Base-by-base conservation (phyloP, 176 grass and related monocot species). In the Stipa capillata region DNA sequence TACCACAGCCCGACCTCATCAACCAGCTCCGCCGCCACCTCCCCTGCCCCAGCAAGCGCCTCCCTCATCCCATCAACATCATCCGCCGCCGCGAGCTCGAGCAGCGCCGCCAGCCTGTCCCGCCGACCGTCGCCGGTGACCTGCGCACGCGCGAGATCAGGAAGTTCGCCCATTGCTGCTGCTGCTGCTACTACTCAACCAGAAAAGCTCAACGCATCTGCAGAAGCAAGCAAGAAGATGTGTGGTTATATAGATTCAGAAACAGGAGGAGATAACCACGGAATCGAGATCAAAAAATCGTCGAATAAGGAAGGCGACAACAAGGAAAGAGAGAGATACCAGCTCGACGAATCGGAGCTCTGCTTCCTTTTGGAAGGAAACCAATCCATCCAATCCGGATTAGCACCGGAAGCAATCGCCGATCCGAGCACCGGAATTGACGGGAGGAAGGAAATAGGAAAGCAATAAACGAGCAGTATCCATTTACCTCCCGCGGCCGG, bases 1-100 rank as follows among this genome's bases (percentile, higher is more conserved):
- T 95, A 95, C 92, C 92, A 95, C 8, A 92, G 49, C 2, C 89
- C 94, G 13, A 88, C 49, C 12, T 82, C 88, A 52, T 97, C 94
- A 7, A 73, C 83, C 10, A 83, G 57, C 23, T 77, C 70, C 0
- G 56, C 72, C 57, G 55, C 63, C 23, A 42, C 85, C 16, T 36
- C 67, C 7, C 53, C 87, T 17, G 61, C 79, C 2, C 29, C 63
- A 0, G 60, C 65, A 2, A 97, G 74, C 18, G 56, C 71, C 13
- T 62, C 32, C 39, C 80, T 80, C 54, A 91, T 53, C 24, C 43
- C 72, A 11, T 74, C 45, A 17, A 67, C 74, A 37, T 97, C 88
- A 49, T 97, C 87, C 28, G 80, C 85, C 4, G 94, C 94, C 5
- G 94, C 91, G 40, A 91, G 83, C 79, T 97, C 94, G 15, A 97